phyloP scores from a whole-genome alignment of 192 early-diverging fungal genomes.

The Chytriomyces confervae region DNA sequence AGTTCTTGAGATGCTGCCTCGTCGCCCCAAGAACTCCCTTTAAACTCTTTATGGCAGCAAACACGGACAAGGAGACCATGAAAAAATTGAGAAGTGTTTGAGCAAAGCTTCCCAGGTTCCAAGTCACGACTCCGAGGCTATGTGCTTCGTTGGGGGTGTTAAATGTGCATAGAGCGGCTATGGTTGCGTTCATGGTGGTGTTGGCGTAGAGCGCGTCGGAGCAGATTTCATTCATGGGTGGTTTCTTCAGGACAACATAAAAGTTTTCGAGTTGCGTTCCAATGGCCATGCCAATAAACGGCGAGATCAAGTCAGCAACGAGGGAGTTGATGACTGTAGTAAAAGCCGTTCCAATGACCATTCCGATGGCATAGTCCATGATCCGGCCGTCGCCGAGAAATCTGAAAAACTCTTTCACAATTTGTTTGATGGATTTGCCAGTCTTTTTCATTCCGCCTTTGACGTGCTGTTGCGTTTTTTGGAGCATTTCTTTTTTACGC shows the following conservation, averaged over 20 bases:
- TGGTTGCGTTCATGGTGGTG: too few relatives aligned
- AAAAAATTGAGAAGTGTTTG: slow-evolving; percentile 69
- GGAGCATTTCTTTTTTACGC: background rate
- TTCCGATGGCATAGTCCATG: slow-evolving; percentile 2
- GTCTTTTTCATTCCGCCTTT: slow-evolving; percentile 22
- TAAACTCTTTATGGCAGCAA: slow-evolving; percentile 52
- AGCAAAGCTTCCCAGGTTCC: slow-evolving; percentile 60
- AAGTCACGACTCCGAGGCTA: slow-evolving; percentile 36
- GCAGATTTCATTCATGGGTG: too few relatives aligned
- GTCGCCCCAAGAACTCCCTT: slow-evolving; percentile 8
- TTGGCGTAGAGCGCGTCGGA: too few relatives aligned
- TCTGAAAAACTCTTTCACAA: slow-evolving; percentile 20
- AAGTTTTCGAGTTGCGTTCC: slow-evolving; percentile 37
- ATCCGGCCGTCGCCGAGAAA: slow-evolving; percentile 32
- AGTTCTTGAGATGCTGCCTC: slow-evolving; percentile 15
- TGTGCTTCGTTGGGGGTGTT: slow-evolving; percentile 21
- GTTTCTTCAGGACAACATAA: slow-evolving; percentile 24
- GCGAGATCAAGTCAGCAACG: slow-evolving; percentile 32
- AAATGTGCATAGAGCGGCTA: background rate
- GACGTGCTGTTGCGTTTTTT: background rate
- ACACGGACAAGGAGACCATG: slow-evolving; percentile 57
- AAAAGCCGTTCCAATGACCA: slow-evolving; percentile 35
- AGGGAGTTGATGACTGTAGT: slow-evolving; percentile 32
- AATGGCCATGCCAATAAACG: slow-evolving; percentile 39
- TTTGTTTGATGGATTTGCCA: slow-evolving; percentile 12